These are phyloP conservation scores for Raddia guianensis DNA, from an alignment of 176 grass and related monocot genomes.

Conservation along the genomic window DNA sequence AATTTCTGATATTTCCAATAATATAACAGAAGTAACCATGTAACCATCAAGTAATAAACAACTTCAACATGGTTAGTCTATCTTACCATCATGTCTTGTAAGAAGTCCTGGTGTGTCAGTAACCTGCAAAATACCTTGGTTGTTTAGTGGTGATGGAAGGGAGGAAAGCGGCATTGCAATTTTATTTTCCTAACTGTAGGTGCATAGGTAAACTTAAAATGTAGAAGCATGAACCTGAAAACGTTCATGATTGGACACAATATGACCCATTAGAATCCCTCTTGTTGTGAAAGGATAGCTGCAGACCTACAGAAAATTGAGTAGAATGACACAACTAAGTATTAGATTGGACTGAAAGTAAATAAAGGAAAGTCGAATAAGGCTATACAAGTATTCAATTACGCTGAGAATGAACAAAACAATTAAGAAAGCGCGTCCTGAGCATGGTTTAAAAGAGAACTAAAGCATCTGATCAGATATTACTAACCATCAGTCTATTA, in stretches of 20 bases:
- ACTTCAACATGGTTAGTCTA: conserved; percentile 10
- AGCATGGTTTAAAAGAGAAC: neutral
- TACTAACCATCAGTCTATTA: neutral
- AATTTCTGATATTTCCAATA: neutral
- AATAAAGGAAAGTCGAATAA: neutral
- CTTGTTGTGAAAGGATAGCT: conserved; percentile 99
- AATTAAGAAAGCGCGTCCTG: neutral
- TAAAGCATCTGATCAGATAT: neutral
- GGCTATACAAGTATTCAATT: neutral
- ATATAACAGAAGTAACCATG: neutral
- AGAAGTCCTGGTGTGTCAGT: conserved; percentile 95
- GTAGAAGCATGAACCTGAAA: conserved; percentile 70
- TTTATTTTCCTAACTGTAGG: neutral
- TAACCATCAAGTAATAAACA: neutral
- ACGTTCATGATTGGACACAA: conserved; percentile 81
- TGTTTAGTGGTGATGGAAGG: neutral
- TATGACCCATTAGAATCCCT: conserved; percentile 97
- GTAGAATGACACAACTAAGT: neutral
- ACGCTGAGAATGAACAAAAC: neutral
- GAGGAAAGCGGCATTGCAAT: neutral
- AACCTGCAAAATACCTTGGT: conserved; percentile 63
- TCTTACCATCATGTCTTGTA: conserved; percentile 78
- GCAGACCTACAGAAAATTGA: conserved; percentile 68
- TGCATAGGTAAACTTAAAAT: conserved; percentile 8
- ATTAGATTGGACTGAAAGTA: neutral